Evolutionary conservation across 2,329 filamentous ascomycete genomes (phyloP), one percentile per base, ranked within the genome.

Genomic region (Alternaria sp.): DNA sequence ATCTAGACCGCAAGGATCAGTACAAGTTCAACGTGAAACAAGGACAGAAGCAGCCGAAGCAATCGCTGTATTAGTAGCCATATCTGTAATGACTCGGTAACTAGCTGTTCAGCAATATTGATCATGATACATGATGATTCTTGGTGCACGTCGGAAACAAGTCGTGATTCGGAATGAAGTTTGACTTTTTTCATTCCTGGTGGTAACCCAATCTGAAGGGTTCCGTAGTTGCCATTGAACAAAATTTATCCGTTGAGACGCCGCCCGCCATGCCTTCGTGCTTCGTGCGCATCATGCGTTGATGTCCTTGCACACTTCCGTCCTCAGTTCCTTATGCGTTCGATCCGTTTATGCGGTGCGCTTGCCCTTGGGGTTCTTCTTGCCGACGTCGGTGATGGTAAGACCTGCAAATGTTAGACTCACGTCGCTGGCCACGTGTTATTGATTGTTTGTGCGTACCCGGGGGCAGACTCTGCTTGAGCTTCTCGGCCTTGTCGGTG

Each of bases 401-500:
- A 88, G 84, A 72, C 83, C 86, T 88, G 14, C 64, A 3, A 16
- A 11, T 36, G 44, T 70, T 60, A 66, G 66, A 62, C 41, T 25
- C 55, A 20, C 25, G 46, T 38, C 27, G 22, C 40, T 41, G 32
- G 43, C 49, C 40, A 36, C 20, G 20, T 12, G 3, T 4, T 16
- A 28, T 18, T 43, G 49, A 9, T 18, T 43, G 5, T 34, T 12
- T 45, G 14, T 51, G 54, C 93, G 79, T 94, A 99, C 95, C 92
- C 78, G 95, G 96, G 79, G 95, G 96, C 71, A 99, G 88, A 83
- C 90, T 93, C 89, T 98, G 94, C 93, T 97, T 98, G 76, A 99
- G 90, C 92, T 99, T 99, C 87, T 98, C 95, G 84, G 94, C 96
- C 92, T 98, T 98, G 82, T 97, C 95, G 80, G 89, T 89, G 86